These are phyloP conservation scores for Neofusicoccum kwambonambiense DNA, from an alignment of 2,329 filamentous ascomycete species.

Conservation along the genomic window DNA sequence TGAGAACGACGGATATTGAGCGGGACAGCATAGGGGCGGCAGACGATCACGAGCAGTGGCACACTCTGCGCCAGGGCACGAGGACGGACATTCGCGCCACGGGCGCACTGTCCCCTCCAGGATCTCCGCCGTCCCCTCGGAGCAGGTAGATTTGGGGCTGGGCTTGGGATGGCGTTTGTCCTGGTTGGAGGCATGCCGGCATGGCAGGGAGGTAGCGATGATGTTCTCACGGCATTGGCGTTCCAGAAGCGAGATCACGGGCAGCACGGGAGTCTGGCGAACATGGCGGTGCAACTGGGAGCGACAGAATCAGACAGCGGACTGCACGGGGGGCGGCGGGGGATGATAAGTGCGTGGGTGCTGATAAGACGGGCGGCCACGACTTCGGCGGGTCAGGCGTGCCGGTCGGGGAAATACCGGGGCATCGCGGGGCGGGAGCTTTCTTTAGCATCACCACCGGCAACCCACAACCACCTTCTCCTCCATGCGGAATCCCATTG, in stretches of 20 bases:
- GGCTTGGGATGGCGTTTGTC: not conserved
- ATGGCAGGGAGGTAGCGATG: too few relatives aligned
- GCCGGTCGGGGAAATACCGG: not conserved
- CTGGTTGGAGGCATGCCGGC: not conserved
- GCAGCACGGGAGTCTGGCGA: too few relatives aligned
- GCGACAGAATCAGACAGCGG: too few relatives aligned
- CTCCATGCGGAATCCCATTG: conserved; percentile 40
- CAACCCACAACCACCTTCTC: not conserved
- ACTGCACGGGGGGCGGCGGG: too few relatives aligned
- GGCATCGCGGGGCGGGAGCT: not conserved
- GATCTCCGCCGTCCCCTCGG: not conserved
- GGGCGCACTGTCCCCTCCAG: not conserved
- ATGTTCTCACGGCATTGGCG: too few relatives aligned
- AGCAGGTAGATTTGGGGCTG: not conserved
- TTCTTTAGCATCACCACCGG: not conserved
- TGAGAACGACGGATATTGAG: not conserved
- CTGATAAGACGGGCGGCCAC: not conserved
- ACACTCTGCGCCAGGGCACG: not conserved
- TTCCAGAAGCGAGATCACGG: too few relatives aligned
- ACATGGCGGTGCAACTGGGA: too few relatives aligned
- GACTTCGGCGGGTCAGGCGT: not conserved
- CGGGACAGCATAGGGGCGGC: not conserved
- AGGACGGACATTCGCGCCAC: not conserved
- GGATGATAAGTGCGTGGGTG: not conserved
- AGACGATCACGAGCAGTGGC: not conserved